Conservation (phyloP, 257 asterid species). For the Lavandula angustifolia region DNA sequence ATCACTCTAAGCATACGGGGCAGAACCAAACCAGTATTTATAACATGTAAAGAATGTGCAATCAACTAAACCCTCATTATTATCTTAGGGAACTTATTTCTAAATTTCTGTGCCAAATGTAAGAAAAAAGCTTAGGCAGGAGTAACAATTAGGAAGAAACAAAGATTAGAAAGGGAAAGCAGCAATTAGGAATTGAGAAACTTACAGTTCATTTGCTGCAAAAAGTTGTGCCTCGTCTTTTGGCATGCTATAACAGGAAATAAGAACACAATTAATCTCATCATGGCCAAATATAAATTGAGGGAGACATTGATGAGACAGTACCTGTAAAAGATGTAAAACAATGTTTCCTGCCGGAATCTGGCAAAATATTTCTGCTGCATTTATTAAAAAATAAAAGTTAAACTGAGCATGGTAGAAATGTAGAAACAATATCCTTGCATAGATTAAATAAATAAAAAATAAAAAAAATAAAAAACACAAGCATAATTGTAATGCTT, state of each 20-base stretch:
- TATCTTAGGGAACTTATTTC: constrained; percentile 2
- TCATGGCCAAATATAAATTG: constrained; percentile 16
- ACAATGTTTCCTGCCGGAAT: constrained; percentile 64
- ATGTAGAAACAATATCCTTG: constrained; percentile 5
- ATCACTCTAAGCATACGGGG: not conserved
- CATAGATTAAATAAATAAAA: not conserved
- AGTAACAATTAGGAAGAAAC: not conserved
- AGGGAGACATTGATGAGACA: not conserved
- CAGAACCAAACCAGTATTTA: not conserved
- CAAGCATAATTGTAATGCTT: constrained; percentile 19
- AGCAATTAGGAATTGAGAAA: constrained; percentile 20
- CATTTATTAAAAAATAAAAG: constrained; percentile 27
- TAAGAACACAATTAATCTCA: constrained; percentile 32
- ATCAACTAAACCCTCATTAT: constrained; percentile 12
- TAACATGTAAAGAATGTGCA: not conserved
- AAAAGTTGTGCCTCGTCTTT: constrained; percentile 83
- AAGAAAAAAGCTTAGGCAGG: constrained; percentile 11
- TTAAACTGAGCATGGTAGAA: constrained; percentile 5
- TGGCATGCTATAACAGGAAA: constrained; percentile 74
- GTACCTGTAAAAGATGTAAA: constrained; percentile 84
- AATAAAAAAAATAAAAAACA: constrained; percentile 9
- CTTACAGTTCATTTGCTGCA: constrained; percentile 91
- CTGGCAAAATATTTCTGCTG: constrained; percentile 68
- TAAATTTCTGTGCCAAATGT: not conserved
- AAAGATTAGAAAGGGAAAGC: constrained; percentile 13